These are phyloP conservation scores for Thozetella sp. DNA, from an alignment of 495 filamentous ascomycete genomes.

Conservation along the genomic window DNA sequence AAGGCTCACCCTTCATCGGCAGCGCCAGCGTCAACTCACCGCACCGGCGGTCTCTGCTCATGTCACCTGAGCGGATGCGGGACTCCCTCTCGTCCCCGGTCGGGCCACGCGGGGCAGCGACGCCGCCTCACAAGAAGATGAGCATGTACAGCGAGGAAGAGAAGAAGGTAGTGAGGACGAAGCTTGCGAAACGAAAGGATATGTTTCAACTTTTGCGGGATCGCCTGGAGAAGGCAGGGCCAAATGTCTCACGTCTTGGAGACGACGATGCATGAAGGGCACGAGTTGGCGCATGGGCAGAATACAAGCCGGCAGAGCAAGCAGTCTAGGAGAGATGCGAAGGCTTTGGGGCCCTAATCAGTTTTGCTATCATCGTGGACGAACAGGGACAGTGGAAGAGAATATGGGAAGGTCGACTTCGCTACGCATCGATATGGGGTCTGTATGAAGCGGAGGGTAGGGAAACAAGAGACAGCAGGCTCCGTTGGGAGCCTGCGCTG, in stretches of 20 bases:
- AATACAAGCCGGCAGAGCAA: neutral
- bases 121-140: conserved; percentile 54
- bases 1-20: conserved; percentile 55
- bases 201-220: conserved; percentile 26
- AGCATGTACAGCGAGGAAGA: conserved; percentile 53
- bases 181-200: conserved; percentile 19
- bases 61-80: conserved; percentile 56
- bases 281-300: neutral
- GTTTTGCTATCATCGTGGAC: no score
- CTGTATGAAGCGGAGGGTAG: neutral
- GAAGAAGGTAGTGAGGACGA: conserved; percentile 43
- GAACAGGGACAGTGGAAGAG: no score
- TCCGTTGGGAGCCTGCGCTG: neutral
- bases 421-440: neutral
- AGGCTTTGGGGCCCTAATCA: no score
- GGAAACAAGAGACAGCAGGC: neutral
- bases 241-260: conserved; percentile 29
- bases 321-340: neutral
- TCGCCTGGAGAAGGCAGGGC: conserved; percentile 36
- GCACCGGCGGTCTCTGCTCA: conserved; percentile 48
- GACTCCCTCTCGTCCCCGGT: conserved; percentile 48
- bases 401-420: no score
- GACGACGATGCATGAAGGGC: conserved; percentile 11
- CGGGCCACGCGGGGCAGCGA: conserved; percentile 13
- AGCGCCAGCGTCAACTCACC: conserved; percentile 52